Conservation (phyloP, 2,329 filamentous ascomycete genomes). For the Cadophora sp. region DNA sequence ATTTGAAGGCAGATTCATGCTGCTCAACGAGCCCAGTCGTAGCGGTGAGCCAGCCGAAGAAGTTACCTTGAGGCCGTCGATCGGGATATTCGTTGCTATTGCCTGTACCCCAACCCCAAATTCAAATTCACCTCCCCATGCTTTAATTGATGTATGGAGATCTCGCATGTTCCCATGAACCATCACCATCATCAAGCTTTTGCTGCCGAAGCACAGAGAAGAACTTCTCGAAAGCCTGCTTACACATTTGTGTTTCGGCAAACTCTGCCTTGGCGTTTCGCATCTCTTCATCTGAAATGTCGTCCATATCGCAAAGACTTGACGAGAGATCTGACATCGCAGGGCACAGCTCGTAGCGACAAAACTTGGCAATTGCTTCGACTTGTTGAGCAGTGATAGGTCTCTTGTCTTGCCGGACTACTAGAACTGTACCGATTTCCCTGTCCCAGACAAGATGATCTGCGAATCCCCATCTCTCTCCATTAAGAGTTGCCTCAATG, state of each 20-base stretch:
- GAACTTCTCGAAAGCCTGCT: conserved; percentile 17
- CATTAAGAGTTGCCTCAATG: background rate
- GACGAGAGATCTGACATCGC: background rate
- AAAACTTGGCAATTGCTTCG: conserved; percentile 15
- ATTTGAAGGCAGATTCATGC: too few species aligned
- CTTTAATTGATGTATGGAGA: conserved; percentile 11
- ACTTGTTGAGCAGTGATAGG: conserved; percentile 16
- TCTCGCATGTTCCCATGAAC: background rate
- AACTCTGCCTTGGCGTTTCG: background rate
- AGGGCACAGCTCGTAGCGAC: background rate
- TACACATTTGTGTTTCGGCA: background rate
- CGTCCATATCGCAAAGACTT: background rate
- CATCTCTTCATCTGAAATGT: background rate
- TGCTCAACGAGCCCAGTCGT: too few species aligned
- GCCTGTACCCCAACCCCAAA: too few species aligned
- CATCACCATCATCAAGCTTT: conserved; percentile 10
- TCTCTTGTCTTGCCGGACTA: conserved; percentile 22
- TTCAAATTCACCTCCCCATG: background rate
- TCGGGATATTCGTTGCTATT: too few species aligned
- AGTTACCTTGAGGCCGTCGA: too few species aligned
- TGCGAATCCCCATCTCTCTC: background rate
- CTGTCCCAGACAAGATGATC: background rate
- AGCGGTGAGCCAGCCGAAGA: too few species aligned
- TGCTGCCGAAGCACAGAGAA: conserved; percentile 16
- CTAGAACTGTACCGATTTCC: conserved; percentile 15